These are phyloP conservation scores for Hanseniaspora nectarophila DNA, from an alignment of 805 yeast genomes.

Conservation along the genomic window DNA sequence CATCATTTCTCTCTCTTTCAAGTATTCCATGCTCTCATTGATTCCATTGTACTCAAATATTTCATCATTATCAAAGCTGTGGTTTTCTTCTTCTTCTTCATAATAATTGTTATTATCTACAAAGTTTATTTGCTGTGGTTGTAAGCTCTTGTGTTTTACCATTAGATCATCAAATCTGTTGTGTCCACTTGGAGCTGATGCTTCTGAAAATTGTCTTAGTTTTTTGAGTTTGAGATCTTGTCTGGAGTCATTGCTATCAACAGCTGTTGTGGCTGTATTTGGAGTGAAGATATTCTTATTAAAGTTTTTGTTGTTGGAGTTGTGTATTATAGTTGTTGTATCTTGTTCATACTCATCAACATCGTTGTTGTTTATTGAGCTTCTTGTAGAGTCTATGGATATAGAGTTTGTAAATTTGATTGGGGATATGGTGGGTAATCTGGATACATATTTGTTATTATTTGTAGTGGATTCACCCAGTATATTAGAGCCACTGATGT, in stretches of 20 bases:
- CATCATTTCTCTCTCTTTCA: slow-evolving; percentile 2
- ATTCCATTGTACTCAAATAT: background rate
- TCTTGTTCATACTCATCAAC: slow-evolving; percentile 9
- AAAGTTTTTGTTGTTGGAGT: background rate
- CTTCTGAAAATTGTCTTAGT: slow-evolving; percentile 9
- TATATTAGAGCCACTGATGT: background rate
- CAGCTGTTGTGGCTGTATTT: slow-evolving; percentile 11
- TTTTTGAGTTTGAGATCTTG: slow-evolving; percentile 7
- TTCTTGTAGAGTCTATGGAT: background rate
- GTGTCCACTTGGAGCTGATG: background rate
- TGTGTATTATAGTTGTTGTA: slow-evolving; percentile 6
- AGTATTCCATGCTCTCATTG: background rate
- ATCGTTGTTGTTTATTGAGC: background rate
- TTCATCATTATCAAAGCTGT: background rate
- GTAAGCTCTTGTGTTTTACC: background rate
- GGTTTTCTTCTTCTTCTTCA: background rate
- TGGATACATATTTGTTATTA: slow-evolving; percentile 4
- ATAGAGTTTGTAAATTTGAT: slow-evolving; percentile 2
- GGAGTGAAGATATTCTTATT: slow-evolving; percentile 7
- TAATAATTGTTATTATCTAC: background rate
- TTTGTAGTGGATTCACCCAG: slow-evolving; percentile 8
- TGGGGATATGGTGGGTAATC: slow-evolving; percentile 9
- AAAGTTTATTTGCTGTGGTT: slow-evolving; percentile 1
- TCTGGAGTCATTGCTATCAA: slow-evolving; percentile 9
- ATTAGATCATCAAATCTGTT: background rate